phyloP scores from a whole-genome alignment of 176 grass and related monocot genomes.

The Carex parvula region DNA sequence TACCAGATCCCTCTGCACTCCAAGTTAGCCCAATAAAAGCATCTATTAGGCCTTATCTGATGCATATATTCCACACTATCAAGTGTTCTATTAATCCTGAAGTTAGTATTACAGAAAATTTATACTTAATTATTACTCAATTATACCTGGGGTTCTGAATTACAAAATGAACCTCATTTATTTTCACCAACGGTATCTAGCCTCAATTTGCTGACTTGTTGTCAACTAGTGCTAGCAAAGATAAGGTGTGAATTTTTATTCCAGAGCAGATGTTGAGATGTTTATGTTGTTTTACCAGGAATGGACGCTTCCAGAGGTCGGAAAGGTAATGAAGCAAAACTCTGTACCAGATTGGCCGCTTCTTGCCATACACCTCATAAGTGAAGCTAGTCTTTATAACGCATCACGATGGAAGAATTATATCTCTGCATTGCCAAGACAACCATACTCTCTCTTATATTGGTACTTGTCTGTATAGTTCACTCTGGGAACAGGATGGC shows the following conservation, averaged over 20 bases:
- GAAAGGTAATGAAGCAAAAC: conserved; percentile 61
- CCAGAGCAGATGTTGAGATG: neutral
- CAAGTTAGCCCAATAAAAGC: no score
- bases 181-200: neutral
- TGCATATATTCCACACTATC: neutral
- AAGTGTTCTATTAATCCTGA: neutral
- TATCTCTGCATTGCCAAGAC: conserved; percentile 82
- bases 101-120: neutral
- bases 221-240: neutral
- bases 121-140: neutral
- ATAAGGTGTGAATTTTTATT: neutral
- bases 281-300: conserved; percentile 48
- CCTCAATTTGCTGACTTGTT: neutral
- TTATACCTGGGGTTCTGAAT: neutral
- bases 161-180: neutral
- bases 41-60: neutral
- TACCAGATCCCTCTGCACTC: no score
- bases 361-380: conserved; percentile 90
- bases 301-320: conserved; percentile 62
- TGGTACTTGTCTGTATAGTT: conserved; percentile 47
- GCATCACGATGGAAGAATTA: conserved; percentile 86
- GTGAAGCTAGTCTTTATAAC: conserved; percentile 67
- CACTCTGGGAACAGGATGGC: neutral
- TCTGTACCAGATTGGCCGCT: conserved; percentile 93
- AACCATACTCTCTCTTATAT: conserved; percentile 94